A percentile compares a stretch with the other conserved stretches of the same genome.
Conservation (phyloP, 1,139 yeast genomes). For the Keqinozyma sinolaborantium region DNA sequence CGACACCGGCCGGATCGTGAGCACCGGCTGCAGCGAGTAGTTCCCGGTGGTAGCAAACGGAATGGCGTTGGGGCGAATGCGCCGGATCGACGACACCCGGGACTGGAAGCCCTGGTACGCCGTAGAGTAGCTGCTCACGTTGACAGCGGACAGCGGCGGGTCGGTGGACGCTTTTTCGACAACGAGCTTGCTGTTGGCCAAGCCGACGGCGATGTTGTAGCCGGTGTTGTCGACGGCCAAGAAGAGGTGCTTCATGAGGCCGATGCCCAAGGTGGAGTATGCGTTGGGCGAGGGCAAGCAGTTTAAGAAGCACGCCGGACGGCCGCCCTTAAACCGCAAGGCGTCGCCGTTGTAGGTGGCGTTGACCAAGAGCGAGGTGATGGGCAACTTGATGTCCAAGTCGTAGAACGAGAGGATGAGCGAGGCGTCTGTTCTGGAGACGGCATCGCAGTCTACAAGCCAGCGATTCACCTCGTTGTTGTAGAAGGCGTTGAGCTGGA, state of each 20-base stretch:
- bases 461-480: conserved; percentile 48
- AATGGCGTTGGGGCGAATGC: conserved; percentile 27
- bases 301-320: conserved; percentile 57
- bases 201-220: conserved; percentile 48
- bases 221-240: conserved; percentile 69
- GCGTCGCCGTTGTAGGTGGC: conserved; percentile 26
- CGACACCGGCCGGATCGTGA: conserved; percentile 16
- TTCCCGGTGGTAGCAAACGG: conserved; percentile 34
- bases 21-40: conserved; percentile 12
- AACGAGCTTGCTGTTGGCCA: conserved; percentile 14
- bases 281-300: conserved; percentile 55
- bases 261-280: conserved; percentile 56
- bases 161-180: conserved; percentile 5
- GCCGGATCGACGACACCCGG: conserved; percentile 16
- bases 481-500: conserved; percentile 72
- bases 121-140: background rate
- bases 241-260: conserved; percentile 55
- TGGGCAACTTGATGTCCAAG: conserved; percentile 49
- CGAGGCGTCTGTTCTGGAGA: conserved; percentile 40
- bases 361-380: conserved; percentile 45
- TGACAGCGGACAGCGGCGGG: background rate
- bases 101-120: background rate
- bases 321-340: conserved; percentile 52
- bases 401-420: conserved; percentile 55
- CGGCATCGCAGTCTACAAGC: conserved; percentile 63